Evolutionary conservation across 768 basidiomycete species (phyloP), one percentile per base, ranked within the genome.

Genomic region (Chlorophyllum brunneum): DNA sequence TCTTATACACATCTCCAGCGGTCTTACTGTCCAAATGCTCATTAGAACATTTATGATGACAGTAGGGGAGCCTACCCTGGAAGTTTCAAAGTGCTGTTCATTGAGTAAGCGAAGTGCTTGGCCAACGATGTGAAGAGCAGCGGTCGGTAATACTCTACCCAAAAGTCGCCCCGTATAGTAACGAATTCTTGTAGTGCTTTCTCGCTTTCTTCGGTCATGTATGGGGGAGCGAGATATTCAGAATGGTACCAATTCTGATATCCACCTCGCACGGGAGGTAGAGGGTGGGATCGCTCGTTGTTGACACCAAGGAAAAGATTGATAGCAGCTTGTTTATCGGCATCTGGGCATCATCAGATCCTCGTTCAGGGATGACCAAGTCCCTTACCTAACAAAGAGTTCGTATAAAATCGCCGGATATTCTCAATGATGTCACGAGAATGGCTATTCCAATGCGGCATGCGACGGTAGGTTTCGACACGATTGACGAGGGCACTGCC

Each of bases 381-480:
- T 16, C 8, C 5, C 60, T 51, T 37, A 92, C 92, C 92, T 2
- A 95, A 78, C 39, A 98, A 73, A 5, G 91, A 92, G 62, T 99
- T 99, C 7, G 93, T 86, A 65, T 98, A 98, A 64, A 95, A 97
- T 16, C 95, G 81, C 44, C 92, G 78, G 47, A 98, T 86, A 61
- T 95, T 95, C 69, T 97, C 94, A 57, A 94, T 92, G 61, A 98
- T 92, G 65, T 98, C 95, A 30, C 95, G 77, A 1, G 94, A 97
- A 68, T 98, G 95, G 59, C 92, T 94, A 61, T 92, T 93, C 95
- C 95, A 98, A 57, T 97, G 93, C 0, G 91, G 91, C 79, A 94
- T 93, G 24, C 92, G 81, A 36, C 95, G 83, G 62, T 98, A 98
- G 1, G 92, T 97, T 65, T 98, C 95, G 5, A 98, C 92, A 2